A percentile compares a stretch with the other conserved stretches of the same genome.
These are phyloP conservation scores for Tulasnella sp. DNA, from an alignment of 768 basidiomycete species.

Conservation along the genomic window DNA sequence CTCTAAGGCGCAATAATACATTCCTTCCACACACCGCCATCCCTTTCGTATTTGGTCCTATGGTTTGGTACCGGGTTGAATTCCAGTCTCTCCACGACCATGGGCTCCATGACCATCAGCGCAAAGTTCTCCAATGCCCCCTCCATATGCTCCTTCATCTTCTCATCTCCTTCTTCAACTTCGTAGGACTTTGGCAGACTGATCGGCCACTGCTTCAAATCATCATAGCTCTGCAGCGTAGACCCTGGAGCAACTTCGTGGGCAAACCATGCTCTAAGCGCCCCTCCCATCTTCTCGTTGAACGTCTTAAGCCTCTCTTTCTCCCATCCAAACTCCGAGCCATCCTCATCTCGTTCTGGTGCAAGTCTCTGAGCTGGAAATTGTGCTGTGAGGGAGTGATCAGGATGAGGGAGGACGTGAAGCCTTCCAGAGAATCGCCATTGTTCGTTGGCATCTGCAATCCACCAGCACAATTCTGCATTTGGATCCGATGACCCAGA, in stretches of 20 bases:
- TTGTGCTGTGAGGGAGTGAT: constrained; percentile 29
- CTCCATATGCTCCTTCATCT: constrained; percentile 39
- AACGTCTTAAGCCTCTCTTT: constrained; percentile 49
- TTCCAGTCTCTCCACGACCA: constrained; percentile 58
- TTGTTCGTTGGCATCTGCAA: constrained; percentile 54
- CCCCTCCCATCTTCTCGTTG: constrained; percentile 40
- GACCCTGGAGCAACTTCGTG: constrained; percentile 52
- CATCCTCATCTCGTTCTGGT: constrained; percentile 7
- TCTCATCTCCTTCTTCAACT: constrained; percentile 31
- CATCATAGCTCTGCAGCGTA: constrained; percentile 41
- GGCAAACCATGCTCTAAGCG: constrained; percentile 64
- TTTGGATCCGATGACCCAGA: constrained; percentile 27
- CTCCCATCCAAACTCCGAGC: constrained; percentile 48
- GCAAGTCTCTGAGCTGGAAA: constrained; percentile 31
- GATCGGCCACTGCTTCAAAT: constrained; percentile 52
- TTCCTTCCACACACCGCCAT: constrained; percentile 43
- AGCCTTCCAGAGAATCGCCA: constrained; percentile 56
- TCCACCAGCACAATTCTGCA: constrained; percentile 69
- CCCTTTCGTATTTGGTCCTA: constrained; percentile 44
- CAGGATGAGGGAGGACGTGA: constrained; percentile 43
- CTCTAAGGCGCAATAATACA: constrained; percentile 45
- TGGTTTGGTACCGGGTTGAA: constrained; percentile 46
- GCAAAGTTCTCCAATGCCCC: constrained; percentile 57
- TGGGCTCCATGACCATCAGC: constrained; percentile 59
- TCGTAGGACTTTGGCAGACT: constrained; percentile 39